phyloP scores from a whole-genome alignment of 1,284 basidiomycete species.

The Thelephora terrestris region DNA sequence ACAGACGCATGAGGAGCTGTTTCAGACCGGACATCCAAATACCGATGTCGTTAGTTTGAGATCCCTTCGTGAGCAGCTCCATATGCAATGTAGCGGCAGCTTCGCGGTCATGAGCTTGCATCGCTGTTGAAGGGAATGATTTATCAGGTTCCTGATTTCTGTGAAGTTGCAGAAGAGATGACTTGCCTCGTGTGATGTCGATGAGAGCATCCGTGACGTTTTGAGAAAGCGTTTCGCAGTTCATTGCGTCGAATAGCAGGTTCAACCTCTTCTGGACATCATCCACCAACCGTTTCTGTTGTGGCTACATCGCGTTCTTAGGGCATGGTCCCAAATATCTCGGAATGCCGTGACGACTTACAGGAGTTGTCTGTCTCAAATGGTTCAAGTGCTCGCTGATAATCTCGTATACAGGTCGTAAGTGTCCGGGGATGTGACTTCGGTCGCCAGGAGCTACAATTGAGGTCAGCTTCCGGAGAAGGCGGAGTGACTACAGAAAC shows the following conservation, averaged over 20 bases:
- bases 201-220: constrained; percentile 60
- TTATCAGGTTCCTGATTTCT: constrained; percentile 1
- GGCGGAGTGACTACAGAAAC: constrained; percentile 23
- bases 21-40: constrained; percentile 85
- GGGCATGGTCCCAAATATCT: too few relatives aligned
- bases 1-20: constrained; percentile 63
- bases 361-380: constrained; percentile 64
- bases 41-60: constrained; percentile 72
- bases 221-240: constrained; percentile 80
- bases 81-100: constrained; percentile 70
- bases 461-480: constrained; percentile 6
- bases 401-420: constrained; percentile 59
- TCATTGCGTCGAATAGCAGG: constrained; percentile 82
- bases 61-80: constrained; percentile 66
- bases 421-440: constrained; percentile 75
- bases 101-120: constrained; percentile 61
- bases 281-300: constrained; percentile 78
- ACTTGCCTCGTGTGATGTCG: constrained; percentile 57
- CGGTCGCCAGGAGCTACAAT: constrained; percentile 80
- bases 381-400: constrained; percentile 51
- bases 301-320: constrained; percentile 35
- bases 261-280: constrained; percentile 86
- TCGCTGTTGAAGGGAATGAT: constrained; percentile 37
- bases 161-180: neutral
- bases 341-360: constrained; percentile 27